A percentile compares a stretch with the other conserved stretches of the same genome.
These are phyloP conservation scores for Xylaria polymorpha DNA, from an alignment of 2,329 filamentous ascomycete genomes.

Conservation along the genomic window DNA sequence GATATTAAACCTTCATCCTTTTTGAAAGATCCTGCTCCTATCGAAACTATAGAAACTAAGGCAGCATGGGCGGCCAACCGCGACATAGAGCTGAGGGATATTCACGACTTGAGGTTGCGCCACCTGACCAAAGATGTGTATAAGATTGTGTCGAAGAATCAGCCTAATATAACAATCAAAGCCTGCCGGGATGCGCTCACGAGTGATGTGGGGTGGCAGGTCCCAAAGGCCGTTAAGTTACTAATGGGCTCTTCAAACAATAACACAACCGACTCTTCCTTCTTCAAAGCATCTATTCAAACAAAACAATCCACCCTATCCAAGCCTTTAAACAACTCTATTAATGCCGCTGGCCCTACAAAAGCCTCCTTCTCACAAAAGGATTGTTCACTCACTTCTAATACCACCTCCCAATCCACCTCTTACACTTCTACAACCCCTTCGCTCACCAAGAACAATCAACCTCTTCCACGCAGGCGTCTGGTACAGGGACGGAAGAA, in stretches of 20 bases:
- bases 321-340: constrained; percentile 16
- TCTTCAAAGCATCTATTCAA: constrained; percentile 23
- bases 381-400: constrained; percentile 31
- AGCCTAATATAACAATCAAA: constrained; percentile 44
- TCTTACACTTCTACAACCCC: constrained; percentile 35
- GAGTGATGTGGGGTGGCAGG: constrained; percentile 44
- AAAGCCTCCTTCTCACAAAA: constrained; percentile 36
- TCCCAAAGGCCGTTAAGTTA: constrained; percentile 45
- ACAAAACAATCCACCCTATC: constrained; percentile 26
- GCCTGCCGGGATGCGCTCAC: constrained; percentile 48
- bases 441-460: constrained; percentile 34
- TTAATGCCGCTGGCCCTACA: constrained; percentile 7
- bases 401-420: constrained; percentile 30
- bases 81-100: constrained; percentile 47
- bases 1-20: constrained; percentile 52
- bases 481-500: constrained; percentile 48
- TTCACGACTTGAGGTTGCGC: constrained; percentile 48
- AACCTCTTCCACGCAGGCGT: constrained; percentile 44
- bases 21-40: constrained; percentile 38
- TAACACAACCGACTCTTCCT: background rate
- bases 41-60: constrained; percentile 32
- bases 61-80: constrained; percentile 32
- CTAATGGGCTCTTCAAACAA: constrained; percentile 33
- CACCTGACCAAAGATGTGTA: constrained; percentile 48
- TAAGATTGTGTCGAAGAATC: constrained; percentile 45